Evolutionary conservation across 306 rosid species (phyloP).

Genomic region (Pyrus pyrifolia): DNA sequence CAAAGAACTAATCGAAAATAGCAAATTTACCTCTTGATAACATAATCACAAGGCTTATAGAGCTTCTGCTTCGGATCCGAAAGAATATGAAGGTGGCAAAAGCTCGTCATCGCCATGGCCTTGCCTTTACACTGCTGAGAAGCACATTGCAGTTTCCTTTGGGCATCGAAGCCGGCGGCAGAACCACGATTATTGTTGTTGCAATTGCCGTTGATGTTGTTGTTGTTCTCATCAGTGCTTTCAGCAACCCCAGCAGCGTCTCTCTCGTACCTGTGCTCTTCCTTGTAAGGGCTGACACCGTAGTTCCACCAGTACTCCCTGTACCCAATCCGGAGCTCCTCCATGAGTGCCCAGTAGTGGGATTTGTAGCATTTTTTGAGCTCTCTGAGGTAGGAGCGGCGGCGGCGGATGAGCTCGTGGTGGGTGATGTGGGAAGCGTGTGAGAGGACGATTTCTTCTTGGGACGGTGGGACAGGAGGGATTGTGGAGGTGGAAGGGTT

Average conservation of each 20-base stretch:
- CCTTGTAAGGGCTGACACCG: constrained; percentile 68
- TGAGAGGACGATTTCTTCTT: neutral
- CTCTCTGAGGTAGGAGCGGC: constrained; percentile 26
- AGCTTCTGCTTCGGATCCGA: constrained; percentile 63
- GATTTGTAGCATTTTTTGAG: constrained; percentile 21
- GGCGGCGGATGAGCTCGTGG: constrained; percentile 22
- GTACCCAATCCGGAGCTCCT: constrained; percentile 39
- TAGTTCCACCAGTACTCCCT: constrained; percentile 59
- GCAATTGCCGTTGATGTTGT: neutral
- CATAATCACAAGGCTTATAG: constrained; percentile 49
- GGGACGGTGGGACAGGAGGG: neutral
- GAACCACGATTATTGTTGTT: neutral
- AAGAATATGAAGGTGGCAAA: constrained; percentile 59
- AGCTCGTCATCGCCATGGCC: constrained; percentile 63
- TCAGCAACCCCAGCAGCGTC: constrained; percentile 8
- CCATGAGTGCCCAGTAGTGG: constrained; percentile 65
- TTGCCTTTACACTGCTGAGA: constrained; percentile 40
- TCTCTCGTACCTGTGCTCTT: constrained; percentile 21
- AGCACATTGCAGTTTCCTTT: constrained; percentile 24
- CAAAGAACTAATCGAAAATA: neutral
- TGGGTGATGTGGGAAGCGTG: constrained; percentile 1
- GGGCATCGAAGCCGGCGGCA: neutral
- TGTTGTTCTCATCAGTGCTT: neutral
- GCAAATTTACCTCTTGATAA: constrained; percentile 40
- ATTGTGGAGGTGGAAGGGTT: neutral